A percentile compares a stretch with the other conserved stretches of the same genome.
Evolutionary conservation across 2,329 filamentous ascomycete genomes (phyloP).

Genomic region (Penicillium sclerotiorum): DNA sequence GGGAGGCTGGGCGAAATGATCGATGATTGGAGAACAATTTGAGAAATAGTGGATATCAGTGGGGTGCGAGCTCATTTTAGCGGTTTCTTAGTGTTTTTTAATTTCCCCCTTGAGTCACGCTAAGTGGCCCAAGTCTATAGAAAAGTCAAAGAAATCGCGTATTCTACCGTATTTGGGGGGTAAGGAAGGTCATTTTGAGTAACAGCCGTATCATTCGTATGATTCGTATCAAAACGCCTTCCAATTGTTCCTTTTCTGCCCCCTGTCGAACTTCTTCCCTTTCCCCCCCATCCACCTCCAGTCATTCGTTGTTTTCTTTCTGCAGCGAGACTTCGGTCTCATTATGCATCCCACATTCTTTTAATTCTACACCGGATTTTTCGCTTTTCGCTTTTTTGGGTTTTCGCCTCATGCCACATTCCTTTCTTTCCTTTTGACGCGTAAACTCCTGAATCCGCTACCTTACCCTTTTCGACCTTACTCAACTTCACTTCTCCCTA

Average conservation of each 20-base stretch:
- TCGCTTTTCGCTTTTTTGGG: not conserved
- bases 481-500: constrained; percentile 16
- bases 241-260: not conserved
- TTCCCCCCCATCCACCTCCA: constrained; percentile 2
- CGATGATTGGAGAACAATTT: not conserved
- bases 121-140: not conserved
- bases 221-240: too few relatives aligned
- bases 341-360: constrained; percentile 19
- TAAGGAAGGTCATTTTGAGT: too few relatives aligned
- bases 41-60: not conserved
- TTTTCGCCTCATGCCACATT: constrained; percentile 12
- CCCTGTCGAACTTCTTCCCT: not conserved
- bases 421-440: constrained; percentile 18
- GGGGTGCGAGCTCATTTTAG: not conserved
- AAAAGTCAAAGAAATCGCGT: too few relatives aligned
- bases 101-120: constrained; percentile 1
- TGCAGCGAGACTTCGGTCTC: constrained; percentile 12
- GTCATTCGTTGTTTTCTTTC: constrained; percentile 18
- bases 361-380: constrained; percentile 7
- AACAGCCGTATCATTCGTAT: not conserved
- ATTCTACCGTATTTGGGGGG: not conserved
- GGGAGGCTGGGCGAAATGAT: not conserved
- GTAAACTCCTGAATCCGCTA: constrained; percentile 23
- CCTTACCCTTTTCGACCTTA: constrained; percentile 19
- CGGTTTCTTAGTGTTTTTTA: not conserved